These are phyloP conservation scores for Platismatia glauca DNA, from an alignment of 495 filamentous ascomycete species.

Conservation along the genomic window DNA sequence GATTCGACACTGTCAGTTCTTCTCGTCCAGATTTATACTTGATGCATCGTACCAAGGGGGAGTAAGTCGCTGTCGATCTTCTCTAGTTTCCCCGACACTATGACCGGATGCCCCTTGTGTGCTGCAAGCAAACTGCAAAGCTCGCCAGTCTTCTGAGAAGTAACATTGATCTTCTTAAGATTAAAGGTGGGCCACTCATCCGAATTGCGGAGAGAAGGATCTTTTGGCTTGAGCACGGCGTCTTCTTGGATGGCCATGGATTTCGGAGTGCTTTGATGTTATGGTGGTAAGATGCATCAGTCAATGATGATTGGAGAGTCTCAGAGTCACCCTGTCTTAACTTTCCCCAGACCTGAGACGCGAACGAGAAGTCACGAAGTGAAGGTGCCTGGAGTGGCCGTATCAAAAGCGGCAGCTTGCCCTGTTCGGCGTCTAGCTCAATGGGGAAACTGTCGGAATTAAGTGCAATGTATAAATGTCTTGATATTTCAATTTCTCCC, in stretches of 20 bases:
- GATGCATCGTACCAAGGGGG: constrained; percentile 30
- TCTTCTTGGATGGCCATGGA: constrained; percentile 39
- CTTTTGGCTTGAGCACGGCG: constrained; percentile 44
- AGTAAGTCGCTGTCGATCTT: constrained; percentile 38
- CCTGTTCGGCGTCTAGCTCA: no score
- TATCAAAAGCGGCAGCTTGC: no score
- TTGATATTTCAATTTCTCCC: no score
- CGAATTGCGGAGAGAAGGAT: constrained; percentile 45
- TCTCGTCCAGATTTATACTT: background rate
- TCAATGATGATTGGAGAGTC: background rate
- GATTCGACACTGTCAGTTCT: constrained; percentile 24
- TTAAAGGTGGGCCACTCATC: constrained; percentile 53
- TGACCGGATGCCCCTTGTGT: constrained; percentile 43
- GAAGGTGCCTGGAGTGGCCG: no score
- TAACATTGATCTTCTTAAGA: constrained; percentile 45
- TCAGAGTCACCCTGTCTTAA: no score
- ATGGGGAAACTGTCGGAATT: no score
- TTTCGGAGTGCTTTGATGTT: constrained; percentile 6
- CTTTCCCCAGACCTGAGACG: no score
- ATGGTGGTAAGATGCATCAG: background rate
- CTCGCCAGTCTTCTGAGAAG: constrained; percentile 40
- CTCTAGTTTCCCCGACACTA: constrained; percentile 46
- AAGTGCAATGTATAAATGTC: no score
- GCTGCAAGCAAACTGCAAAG: constrained; percentile 47
- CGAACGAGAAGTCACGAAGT: no score